Evolutionary conservation across 176 grass and related monocot genomes (phyloP).

Genomic region (Oropetium thomaeum): DNA sequence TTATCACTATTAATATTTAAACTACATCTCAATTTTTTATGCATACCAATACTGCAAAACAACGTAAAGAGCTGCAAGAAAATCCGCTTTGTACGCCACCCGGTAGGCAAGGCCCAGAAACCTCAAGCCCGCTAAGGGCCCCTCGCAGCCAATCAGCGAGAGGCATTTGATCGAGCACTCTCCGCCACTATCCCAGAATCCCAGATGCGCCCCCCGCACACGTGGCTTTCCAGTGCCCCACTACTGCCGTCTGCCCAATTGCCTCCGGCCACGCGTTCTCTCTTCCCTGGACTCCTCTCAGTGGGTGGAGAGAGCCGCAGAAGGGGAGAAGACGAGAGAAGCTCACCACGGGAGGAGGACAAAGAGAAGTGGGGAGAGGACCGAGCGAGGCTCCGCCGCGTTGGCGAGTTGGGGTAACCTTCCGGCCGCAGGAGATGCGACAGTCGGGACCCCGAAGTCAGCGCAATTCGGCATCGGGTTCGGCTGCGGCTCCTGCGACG

Average conservation of each 20-base stretch:
- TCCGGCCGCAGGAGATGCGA: slow-evolving; percentile 10
- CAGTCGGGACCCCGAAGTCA: slow-evolving; percentile 1
- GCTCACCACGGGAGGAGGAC: background rate
- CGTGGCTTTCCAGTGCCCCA: slow-evolving; percentile 35
- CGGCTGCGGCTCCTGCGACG: background rate
- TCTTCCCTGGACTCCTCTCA: background rate
- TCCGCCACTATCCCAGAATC: slow-evolving; percentile 43
- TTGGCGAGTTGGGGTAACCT: slow-evolving; percentile 10
- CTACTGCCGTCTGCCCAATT: background rate
- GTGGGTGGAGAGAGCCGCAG: background rate
- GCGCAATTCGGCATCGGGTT: background rate
- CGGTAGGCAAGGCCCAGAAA: too few relatives aligned
- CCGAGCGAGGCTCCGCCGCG: background rate
- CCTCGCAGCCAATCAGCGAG: slow-evolving; percentile 38
- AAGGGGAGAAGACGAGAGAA: background rate
- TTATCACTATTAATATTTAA: too few relatives aligned
- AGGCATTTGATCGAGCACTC: slow-evolving; percentile 55
- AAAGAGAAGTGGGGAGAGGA: background rate
- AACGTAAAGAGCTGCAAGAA: too few relatives aligned
- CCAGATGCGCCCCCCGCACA: slow-evolving; percentile 42
- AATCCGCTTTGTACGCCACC: too few relatives aligned
- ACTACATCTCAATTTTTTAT: too few relatives aligned
- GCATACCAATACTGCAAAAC: too few relatives aligned
- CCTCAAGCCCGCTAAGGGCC: too few relatives aligned
- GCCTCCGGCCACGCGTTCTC: slow-evolving; percentile 26